phyloP scores from a whole-genome alignment of 1,139 yeast species.

The Debaryomyces robertsiae region DNA sequence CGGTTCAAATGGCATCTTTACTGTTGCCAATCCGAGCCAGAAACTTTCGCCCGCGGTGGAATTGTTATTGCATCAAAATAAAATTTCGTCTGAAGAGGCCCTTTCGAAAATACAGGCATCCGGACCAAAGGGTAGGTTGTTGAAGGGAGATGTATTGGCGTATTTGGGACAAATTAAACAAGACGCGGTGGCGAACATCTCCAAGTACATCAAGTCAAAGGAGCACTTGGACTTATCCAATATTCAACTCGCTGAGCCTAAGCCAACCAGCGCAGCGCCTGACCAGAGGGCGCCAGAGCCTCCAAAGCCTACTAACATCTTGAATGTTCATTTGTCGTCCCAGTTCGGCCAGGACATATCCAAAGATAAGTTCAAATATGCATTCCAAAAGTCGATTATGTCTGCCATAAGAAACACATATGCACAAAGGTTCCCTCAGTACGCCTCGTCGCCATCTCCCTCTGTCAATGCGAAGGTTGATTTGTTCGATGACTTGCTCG shows the following conservation, averaged over 20 bases:
- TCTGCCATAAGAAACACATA: conserved; percentile 39
- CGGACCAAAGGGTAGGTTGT: conserved; percentile 84
- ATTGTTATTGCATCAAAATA: conserved; percentile 59
- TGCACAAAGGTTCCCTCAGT: conserved; percentile 48
- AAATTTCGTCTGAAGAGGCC: conserved; percentile 71
- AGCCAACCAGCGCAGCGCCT: conserved; percentile 19
- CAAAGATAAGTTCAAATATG: conserved; percentile 30
- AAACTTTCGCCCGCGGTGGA: conserved; percentile 81
- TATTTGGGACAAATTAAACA: conserved; percentile 70
- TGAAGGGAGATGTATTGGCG: conserved; percentile 91
- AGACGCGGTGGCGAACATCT: conserved; percentile 53
- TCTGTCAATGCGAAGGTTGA: conserved; percentile 35
- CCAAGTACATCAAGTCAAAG: conserved; percentile 57
- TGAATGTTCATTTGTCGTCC: conserved; percentile 29
- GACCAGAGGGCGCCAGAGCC: conserved; percentile 17
- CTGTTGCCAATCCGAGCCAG: conserved; percentile 62
- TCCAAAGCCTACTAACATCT: conserved; percentile 33
- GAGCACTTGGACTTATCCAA: conserved; percentile 77
- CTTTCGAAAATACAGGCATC: conserved; percentile 72
- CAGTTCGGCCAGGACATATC: conserved; percentile 31
- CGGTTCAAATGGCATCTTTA: conserved; percentile 27
- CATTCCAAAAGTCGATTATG: conserved; percentile 35
- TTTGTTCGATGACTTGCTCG: conserved; percentile 64
- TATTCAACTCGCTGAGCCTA: conserved; percentile 55
- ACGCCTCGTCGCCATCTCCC: conserved; percentile 47